Evolutionary conservation across 306 rosid species (phyloP).

Genomic region (Cucurbita ficifolia): DNA sequence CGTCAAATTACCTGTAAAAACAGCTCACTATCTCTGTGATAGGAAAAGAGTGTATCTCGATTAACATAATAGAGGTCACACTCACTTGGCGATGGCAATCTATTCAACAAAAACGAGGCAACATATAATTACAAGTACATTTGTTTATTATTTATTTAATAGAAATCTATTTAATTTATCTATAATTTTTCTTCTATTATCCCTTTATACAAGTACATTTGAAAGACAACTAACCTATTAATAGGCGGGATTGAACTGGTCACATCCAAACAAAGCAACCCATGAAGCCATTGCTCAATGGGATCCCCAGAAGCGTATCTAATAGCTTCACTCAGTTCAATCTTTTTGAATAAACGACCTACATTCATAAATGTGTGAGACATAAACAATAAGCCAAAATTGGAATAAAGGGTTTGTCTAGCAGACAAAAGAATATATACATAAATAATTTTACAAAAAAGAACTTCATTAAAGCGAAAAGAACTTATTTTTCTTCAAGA

Average conservation of each 20-base stretch:
- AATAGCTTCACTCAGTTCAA: constrained; percentile 75
- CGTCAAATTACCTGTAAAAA: constrained; percentile 67
- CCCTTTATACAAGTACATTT: not conserved
- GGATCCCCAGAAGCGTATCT: constrained; percentile 92
- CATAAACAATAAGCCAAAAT: constrained; percentile 5
- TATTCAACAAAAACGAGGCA: constrained; percentile 16
- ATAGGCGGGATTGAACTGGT: constrained; percentile 57
- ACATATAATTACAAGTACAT: not conserved
- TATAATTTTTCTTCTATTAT: not conserved
- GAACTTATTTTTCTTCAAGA: not conserved
- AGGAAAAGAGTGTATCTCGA: constrained; percentile 91
- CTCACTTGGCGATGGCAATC: constrained; percentile 71
- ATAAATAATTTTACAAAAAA: no score
- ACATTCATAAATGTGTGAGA: constrained; percentile 11
- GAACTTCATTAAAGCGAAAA: not conserved
- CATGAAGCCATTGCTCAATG: constrained; percentile 80
- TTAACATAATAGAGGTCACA: constrained; percentile 89
- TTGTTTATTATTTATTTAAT: not conserved
- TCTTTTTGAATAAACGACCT: constrained; percentile 74
- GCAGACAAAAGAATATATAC: not conserved
- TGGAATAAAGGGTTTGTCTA: not conserved
- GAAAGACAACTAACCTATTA: constrained; percentile 35
- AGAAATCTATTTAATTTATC: not conserved
- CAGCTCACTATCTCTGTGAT: constrained; percentile 82
- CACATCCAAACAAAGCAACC: constrained; percentile 78